Percentiles rank a stretch among this genome's conserved stretches.
These are phyloP conservation scores for Zymoseptoria pseudotritici DNA, from an alignment of 2,329 filamentous ascomycete genomes.

Conservation along the genomic window DNA sequence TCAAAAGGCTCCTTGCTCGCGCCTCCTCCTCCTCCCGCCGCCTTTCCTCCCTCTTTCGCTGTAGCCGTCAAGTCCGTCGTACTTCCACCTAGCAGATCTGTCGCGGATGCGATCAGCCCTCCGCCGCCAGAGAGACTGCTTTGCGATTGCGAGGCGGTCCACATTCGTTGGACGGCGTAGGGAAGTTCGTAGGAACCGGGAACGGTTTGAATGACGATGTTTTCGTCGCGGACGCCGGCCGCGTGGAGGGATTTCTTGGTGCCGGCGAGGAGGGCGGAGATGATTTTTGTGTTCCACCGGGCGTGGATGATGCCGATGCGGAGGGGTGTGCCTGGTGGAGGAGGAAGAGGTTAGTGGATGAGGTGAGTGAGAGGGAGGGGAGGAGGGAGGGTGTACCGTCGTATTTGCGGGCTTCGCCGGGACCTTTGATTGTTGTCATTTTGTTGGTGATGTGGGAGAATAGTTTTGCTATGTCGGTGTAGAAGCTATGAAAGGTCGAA, in stretches of 20 bases:
- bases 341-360: constrained; percentile 2
- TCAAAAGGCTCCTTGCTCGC: constrained; percentile 62
- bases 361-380: neutral
- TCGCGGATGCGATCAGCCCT: constrained; percentile 57
- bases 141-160: constrained; percentile 35
- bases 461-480: neutral
- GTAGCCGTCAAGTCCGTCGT: constrained; percentile 60
- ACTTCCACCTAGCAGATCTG: constrained; percentile 64
- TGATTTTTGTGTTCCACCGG: constrained; percentile 86
- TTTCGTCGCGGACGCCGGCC: constrained; percentile 75
- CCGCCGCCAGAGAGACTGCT: constrained; percentile 59
- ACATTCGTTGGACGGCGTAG: constrained; percentile 74
- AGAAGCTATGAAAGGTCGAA: neutral
- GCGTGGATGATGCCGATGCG: constrained; percentile 94
- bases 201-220: constrained; percentile 83
- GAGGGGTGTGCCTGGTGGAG: constrained; percentile 47
- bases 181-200: constrained; percentile 94
- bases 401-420: constrained; percentile 50
- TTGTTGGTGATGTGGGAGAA: constrained; percentile 2
- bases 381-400: constrained; percentile 42
- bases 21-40: constrained; percentile 14
- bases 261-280: constrained; percentile 75
- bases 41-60: neutral
- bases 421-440: constrained; percentile 56
- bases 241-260: constrained; percentile 68